Base-by-base conservation (phyloP, 1,284 basidiomycete genomes). In the Tetrapyrgos nigripes region DNA sequence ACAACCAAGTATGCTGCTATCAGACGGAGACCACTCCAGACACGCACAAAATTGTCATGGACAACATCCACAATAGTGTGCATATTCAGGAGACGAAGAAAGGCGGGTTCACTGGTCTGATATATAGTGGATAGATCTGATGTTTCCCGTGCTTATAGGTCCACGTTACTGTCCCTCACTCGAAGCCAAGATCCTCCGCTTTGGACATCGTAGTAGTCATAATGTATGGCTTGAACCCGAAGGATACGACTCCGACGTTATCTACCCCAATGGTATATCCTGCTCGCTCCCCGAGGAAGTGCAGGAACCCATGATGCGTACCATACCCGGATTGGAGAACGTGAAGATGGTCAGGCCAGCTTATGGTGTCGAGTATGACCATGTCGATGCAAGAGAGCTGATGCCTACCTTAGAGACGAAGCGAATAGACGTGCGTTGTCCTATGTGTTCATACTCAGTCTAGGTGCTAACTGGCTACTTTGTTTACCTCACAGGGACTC, bases 291-390 rank as follows among this genome's bases (percentile, higher is more conserved):
- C 94, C 0, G 88, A 91, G 70, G 94, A 95, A 58, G 74, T 91
- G 1, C 94, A 97, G 71, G 84, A 89, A 63, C 71, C 79, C 5
- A 86, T 96, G 84, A 84, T 96, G 73, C 85, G 88, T 19, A 93
- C 92, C 0, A 88, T 96, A 35, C 89, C 87, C 1, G 94, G 94
- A 0, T 77, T 97, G 23, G 93, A 96, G 74, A 86, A 89, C 24
- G 94, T 89, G 10, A 83, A 88, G 67, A 90, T 96, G 79, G 82
- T 92, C 2, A 79, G 83, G 63, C 93, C 94, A 0, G 94, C 93
- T 0, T 97, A 96, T 74, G 94, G 94, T 1, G 94, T 97, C 33
- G 94, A 97, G 70, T 97, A 96, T 66, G 94, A 96, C 66, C 89
- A 94, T 67, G 83, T 96, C n/a, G 94, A 96, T 73, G 89, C 94